Conservation (phyloP, 257 asterid species). For the Orobanche coerulescens region DNA sequence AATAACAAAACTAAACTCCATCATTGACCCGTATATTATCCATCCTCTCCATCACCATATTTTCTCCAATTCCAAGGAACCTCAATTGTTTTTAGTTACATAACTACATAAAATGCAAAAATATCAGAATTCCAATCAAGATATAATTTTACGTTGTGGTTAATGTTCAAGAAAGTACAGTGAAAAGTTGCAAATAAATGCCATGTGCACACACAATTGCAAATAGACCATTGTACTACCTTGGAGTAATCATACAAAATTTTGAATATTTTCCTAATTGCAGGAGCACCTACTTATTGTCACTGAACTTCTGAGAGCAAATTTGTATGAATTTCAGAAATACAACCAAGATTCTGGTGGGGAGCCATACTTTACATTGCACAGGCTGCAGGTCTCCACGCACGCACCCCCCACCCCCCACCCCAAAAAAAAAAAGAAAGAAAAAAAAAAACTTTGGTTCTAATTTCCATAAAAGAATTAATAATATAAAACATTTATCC, state of each 20-base stretch:
- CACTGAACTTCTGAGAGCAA: slow-evolving; percentile 89
- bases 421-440: background rate
- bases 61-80: no score
- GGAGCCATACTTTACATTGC: slow-evolving; percentile 77
- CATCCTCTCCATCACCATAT: no score
- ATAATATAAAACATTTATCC: background rate
- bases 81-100: no score
- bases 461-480: background rate
- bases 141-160: no score
- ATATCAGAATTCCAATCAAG: no score
- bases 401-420: no score
- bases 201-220: background rate
- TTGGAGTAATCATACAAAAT: background rate
- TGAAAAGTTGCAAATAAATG: background rate
- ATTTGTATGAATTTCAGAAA: slow-evolving; percentile 87
- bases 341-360: slow-evolving; percentile 70
- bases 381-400: slow-evolving; percentile 86
- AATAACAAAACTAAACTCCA: no score
- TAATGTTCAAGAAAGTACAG: background rate
- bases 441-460: background rate
- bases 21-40: no score
- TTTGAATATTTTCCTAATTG: slow-evolving; percentile 10
- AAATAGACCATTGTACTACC: background rate
- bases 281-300: slow-evolving; percentile 97
- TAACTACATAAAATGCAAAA: no score